Evolutionary conservation across 2,329 filamentous ascomycete species (phyloP).

Genomic region (Hypoxylon sp.): DNA sequence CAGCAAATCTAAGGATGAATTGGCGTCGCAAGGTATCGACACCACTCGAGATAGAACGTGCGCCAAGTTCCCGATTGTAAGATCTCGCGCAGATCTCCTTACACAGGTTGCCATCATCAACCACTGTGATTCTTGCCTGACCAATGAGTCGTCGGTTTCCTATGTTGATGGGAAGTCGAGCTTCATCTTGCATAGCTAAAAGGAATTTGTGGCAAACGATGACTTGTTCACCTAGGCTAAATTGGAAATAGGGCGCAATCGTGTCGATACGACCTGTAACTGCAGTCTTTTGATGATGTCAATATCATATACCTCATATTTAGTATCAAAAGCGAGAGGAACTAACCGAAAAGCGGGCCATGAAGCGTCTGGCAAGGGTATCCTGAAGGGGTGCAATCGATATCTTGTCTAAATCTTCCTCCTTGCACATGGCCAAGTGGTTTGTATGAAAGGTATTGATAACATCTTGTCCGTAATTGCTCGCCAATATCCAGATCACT

Average conservation of each 20-base stretch:
- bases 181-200: neutral
- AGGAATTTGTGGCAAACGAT: slow-evolving; percentile 15
- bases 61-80: slow-evolving; percentile 4
- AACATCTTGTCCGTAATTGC: slow-evolving; percentile 1
- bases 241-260: slow-evolving; percentile 13
- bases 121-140: neutral
- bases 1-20: neutral
- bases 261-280: slow-evolving; percentile 16
- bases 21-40: neutral
- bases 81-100: neutral
- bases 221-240: slow-evolving; percentile 2
- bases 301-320: neutral
- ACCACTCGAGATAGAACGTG: slow-evolving; percentile 9
- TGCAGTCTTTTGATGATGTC: slow-evolving; percentile 6
- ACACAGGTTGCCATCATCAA: slow-evolving; percentile 13
- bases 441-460: neutral
- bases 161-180: neutral
- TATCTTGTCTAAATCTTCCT: neutral
- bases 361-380: slow-evolving; percentile 5
- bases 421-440: neutral
- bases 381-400: slow-evolving; percentile 15
- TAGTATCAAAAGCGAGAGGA: neutral
- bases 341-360: slow-evolving; percentile 7
- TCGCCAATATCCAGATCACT: slow-evolving; percentile 19
- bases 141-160: neutral